Conservation (phyloP, 257 asterid genomes). For the Datura wrightii region DNA sequence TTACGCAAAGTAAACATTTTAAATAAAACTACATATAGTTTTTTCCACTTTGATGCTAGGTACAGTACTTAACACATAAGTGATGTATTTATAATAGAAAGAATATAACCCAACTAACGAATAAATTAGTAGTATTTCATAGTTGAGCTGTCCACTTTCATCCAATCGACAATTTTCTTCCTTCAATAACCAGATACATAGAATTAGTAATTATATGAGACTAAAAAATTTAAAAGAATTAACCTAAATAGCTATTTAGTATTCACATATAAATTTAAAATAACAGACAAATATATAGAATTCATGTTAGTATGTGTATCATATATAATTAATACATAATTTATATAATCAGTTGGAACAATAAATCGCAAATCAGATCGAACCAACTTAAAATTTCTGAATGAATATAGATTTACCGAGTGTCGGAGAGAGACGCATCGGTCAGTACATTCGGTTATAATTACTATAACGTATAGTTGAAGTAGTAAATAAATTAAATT, state of each 20-base stretch:
- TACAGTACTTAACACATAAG: background rate
- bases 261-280: too few species aligned
- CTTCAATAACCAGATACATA: too few species aligned
- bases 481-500: background rate
- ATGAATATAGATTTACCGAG: background rate
- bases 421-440: background rate
- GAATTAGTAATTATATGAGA: too few species aligned
- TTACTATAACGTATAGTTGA: background rate
- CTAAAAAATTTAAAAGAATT: too few species aligned
- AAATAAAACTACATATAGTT: too few species aligned
- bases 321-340: too few species aligned
- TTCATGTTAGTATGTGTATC: too few species aligned
- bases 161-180: background rate
- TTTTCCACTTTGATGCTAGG: background rate
- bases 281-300: too few species aligned
- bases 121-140: background rate
- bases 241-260: too few species aligned
- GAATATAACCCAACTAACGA: background rate
- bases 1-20: background rate
- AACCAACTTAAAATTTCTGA: background rate
- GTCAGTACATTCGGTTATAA: background rate
- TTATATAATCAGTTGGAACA: too few species aligned
- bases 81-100: background rate
- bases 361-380: too few species aligned
- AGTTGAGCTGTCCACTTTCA: conserved; percentile 24